Evolutionary conservation across 352 stramenopile genomes (phyloP).

Genomic region (Phytophthora idaei): DNA sequence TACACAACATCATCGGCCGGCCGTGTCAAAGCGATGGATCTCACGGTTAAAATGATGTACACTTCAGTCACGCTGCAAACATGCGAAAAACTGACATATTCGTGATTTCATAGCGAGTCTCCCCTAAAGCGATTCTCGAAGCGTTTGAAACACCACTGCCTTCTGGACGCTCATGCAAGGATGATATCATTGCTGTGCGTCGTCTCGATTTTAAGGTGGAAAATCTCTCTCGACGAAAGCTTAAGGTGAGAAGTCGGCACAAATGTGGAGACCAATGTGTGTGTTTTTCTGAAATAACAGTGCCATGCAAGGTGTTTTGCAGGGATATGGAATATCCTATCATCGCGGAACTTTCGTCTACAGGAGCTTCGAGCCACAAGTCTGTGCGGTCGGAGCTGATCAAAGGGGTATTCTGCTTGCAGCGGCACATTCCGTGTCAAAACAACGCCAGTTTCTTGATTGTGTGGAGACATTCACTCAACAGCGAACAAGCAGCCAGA

Average conservation of each 20-base stretch:
- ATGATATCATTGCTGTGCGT: conserved; percentile 35
- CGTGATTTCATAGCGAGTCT: conserved; percentile 42
- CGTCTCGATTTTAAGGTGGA: conserved; percentile 43
- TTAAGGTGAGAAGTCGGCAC: conserved; percentile 37
- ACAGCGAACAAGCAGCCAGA: neutral
- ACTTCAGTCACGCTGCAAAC: neutral
- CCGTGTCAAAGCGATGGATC: conserved; percentile 44
- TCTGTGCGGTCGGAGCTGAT: conserved; percentile 2
- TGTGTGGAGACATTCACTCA: conserved; percentile 40
- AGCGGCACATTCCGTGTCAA: conserved; percentile 40
- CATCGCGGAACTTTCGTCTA: conserved; percentile 1
- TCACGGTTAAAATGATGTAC: conserved; percentile 32
- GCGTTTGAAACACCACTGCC: conserved; percentile 25
- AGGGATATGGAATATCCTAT: conserved; percentile 44
- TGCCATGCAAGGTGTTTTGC: conserved; percentile 37
- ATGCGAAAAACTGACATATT: neutral
- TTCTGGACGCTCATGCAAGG: neutral
- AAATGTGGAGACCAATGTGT: neutral
- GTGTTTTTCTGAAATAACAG: neutral
- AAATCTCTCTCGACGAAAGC: conserved; percentile 27
- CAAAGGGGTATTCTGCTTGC: conserved; percentile 49
- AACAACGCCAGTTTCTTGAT: conserved; percentile 45
- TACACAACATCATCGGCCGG: conserved; percentile 56
- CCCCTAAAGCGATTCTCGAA: conserved; percentile 45
- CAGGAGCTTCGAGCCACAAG: neutral